Conservation (phyloP, 306 rosid genomes). For the Trifolium subterraneum region DNA sequence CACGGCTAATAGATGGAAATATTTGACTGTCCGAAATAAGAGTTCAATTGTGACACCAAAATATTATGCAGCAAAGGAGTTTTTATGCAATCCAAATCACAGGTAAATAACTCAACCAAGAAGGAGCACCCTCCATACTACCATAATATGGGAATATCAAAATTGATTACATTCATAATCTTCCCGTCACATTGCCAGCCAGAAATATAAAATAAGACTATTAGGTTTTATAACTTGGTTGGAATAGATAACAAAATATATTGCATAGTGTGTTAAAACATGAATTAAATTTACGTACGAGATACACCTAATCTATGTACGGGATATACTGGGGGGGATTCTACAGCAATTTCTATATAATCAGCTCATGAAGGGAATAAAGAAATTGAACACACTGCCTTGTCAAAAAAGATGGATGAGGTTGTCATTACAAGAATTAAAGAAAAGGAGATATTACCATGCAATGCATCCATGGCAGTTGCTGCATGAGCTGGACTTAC, state of each 20-base stretch:
- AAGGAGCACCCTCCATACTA: conserved; percentile 14
- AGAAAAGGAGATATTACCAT: conserved; percentile 66
- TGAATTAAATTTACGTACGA: no score
- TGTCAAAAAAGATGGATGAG: conserved; percentile 20
- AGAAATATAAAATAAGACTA: conserved; percentile 5
- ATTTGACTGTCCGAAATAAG: conserved; percentile 17
- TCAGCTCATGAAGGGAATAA: conserved; percentile 18
- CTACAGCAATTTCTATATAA: conserved; percentile 24
- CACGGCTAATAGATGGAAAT: conserved; percentile 19
- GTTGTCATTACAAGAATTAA: conserved; percentile 35
- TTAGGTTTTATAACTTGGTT: conserved; percentile 33
- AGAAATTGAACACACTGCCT: conserved; percentile 29
- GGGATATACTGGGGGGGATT: neutral
- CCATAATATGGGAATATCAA: conserved; percentile 36
- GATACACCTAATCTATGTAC: conserved; percentile 7
- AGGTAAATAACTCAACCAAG: conserved; percentile 26
- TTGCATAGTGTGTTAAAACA: no score
- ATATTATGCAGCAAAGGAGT: conserved; percentile 19
- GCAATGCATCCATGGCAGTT: conserved; percentile 96
- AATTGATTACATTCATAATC: conserved; percentile 5
- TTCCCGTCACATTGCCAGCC: neutral
- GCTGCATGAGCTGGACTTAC: conserved; percentile 97
- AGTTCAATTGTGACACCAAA: conserved; percentile 22
- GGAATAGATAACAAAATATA: neutral
- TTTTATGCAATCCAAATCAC: neutral